Conservation (phyloP, 441 rosid species). For the Aquilaria agallochum region DNA sequence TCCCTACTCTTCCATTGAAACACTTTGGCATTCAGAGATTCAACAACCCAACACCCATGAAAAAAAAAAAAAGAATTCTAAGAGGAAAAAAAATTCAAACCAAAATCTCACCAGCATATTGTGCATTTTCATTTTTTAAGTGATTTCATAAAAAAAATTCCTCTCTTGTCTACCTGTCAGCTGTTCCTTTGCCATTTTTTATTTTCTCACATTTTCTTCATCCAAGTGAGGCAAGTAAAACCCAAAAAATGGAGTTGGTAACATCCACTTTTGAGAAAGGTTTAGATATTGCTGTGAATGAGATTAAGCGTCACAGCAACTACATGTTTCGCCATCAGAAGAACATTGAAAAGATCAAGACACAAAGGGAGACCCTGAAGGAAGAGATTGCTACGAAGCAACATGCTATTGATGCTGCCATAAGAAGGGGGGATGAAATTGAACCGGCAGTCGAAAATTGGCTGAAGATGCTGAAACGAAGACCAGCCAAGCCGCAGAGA, state of each 20-base stretch:
- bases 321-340: not conserved
- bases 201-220: not conserved
- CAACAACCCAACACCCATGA: too few species aligned
- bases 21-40: too few species aligned
- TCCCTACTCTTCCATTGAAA: too few species aligned
- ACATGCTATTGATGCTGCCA: not conserved
- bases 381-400: not conserved
- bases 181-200: not conserved
- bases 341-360: slow-evolving; percentile 5
- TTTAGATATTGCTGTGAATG: not conserved
- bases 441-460: slow-evolving; percentile 1
- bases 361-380: not conserved
- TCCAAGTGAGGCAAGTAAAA: not conserved
- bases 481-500: not conserved
- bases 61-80: too few species aligned
- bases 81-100: too few species aligned
- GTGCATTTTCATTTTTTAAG: too few species aligned
- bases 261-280: not conserved
- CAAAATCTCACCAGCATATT: too few species aligned
- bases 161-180: not conserved
- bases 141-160: not conserved
- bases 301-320: not conserved
- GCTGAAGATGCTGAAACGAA: not conserved
- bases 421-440: not conserved
- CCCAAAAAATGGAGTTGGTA: not conserved